Conservation (phyloP, 225 moss, liverwort and hornwort species). For the Pseudoscleropodium purum region DNA sequence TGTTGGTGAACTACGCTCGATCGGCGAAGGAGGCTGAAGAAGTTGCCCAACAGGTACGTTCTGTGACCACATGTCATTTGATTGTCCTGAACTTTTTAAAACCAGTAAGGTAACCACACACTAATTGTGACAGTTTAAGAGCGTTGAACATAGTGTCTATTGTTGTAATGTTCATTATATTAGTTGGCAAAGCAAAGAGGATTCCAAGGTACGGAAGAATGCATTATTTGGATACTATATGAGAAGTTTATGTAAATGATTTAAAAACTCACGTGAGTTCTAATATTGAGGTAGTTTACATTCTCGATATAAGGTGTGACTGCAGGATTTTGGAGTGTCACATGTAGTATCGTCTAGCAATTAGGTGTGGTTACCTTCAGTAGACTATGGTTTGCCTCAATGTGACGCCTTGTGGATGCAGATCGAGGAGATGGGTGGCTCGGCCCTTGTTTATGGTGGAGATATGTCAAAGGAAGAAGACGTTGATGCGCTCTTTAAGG, state of each 20-base stretch:
- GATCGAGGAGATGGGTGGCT: conserved; percentile 82
- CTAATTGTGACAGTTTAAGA: not conserved
- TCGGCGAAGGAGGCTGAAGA: conserved; percentile 79
- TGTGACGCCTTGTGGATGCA: not conserved
- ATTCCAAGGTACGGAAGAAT: not conserved
- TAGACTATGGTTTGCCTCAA: not conserved
- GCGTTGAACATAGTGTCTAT: not conserved
- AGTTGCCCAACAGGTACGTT: conserved; percentile 69
- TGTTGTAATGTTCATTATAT: not conserved
- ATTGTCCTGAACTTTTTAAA: not conserved
- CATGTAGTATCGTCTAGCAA: not conserved
- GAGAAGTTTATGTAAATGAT: not conserved
- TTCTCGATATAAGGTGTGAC: not conserved
- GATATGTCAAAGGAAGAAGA: conserved; percentile 87
- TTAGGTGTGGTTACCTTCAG: not conserved
- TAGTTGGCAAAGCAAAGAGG: not conserved
- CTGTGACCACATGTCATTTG: not conserved
- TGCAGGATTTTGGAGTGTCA: not conserved
- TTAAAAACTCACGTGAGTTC: not conserved
- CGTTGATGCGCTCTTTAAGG: conserved; percentile 67
- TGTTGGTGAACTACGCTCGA: conserved; percentile 84
- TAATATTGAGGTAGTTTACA: not conserved
- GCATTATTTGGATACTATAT: not conserved
- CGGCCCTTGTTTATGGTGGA: conserved; percentile 73
- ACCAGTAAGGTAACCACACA: not conserved